A percentile compares a stretch with the other conserved stretches of the same genome.
These are phyloP conservation scores for Agrocybe praecox DNA, from an alignment of 768 basidiomycete species.

Conservation along the genomic window DNA sequence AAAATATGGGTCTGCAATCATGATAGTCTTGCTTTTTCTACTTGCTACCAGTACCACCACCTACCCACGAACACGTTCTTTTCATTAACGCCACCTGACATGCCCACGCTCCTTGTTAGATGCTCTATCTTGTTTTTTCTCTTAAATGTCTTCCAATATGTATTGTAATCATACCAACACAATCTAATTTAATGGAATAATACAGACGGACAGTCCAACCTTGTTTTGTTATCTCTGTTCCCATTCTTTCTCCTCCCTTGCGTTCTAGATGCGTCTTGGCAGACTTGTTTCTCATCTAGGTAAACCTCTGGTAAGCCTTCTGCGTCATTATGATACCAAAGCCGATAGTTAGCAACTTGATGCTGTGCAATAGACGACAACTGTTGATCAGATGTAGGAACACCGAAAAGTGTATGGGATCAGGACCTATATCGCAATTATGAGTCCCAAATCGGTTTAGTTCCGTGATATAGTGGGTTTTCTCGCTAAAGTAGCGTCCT, in stretches of 20 bases:
- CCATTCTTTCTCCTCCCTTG: not conserved
- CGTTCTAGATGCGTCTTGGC: not conserved
- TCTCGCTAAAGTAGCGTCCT: no score
- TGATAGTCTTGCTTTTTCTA: conserved; percentile 26
- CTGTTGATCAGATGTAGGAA: conserved; percentile 15
- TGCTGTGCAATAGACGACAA: conserved; percentile 12
- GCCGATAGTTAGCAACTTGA: not conserved
- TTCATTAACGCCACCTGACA: conserved; percentile 18
- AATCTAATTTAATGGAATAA: conserved; percentile 17
- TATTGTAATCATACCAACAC: conserved; percentile 18
- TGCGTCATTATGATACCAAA: not conserved
- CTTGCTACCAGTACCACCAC: conserved; percentile 4
- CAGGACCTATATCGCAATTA: conserved; percentile 5
- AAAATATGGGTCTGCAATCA: conserved; percentile 57
- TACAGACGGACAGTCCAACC: conserved; percentile 3
- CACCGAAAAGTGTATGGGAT: conserved; percentile 3
- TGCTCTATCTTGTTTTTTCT: conserved; percentile 16
- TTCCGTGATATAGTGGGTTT: not conserved
- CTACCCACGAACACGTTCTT: conserved; percentile 9
- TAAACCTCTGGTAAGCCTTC: not conserved
- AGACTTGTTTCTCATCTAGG: not conserved
- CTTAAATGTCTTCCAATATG: conserved; percentile 7
- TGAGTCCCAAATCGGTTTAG: not conserved
- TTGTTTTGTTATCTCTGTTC: not conserved
- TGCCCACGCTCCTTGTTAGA: conserved; percentile 16